Percentiles rank a stretch among this genome's conserved stretches.
Conservation (phyloP, 345 rosid species). For the Arabidopsis arenosa region DNA sequence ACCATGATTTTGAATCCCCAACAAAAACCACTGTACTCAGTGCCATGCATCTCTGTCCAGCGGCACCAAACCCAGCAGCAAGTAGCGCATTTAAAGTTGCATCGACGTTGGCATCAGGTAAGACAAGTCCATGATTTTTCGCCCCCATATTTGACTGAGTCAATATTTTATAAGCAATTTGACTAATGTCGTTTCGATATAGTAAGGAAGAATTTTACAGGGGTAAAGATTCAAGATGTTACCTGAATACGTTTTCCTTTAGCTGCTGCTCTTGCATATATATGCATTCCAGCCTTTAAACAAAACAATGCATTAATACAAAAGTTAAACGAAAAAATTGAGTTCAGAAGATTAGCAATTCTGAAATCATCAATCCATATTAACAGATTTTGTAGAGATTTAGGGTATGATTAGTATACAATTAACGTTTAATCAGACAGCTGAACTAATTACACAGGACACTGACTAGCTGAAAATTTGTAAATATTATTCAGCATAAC, state of each 20-base stretch:
- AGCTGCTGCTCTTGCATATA: conserved; percentile 86
- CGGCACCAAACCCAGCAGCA: conserved; percentile 99
- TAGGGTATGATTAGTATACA: not conserved
- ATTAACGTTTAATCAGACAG: not conserved
- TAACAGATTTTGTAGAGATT: not conserved
- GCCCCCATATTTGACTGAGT: conserved; percentile 97
- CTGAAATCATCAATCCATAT: conserved; percentile 6
- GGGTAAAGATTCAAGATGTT: conserved; percentile 21
- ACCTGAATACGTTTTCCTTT: conserved; percentile 98
- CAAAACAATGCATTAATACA: conserved; percentile 11
- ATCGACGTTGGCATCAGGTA: conserved; percentile 83
- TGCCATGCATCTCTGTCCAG: conserved; percentile 99
- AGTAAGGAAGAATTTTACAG: conserved; percentile 16
- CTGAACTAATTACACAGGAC: conserved; percentile 6
- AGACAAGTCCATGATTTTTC: conserved; percentile 86
- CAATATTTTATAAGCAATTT: conserved; percentile 37
- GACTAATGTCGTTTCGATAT: not conserved
- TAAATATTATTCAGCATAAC: conserved; percentile 7
- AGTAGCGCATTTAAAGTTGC: conserved; percentile 82
- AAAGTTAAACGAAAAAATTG: not conserved
- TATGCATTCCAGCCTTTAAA: conserved; percentile 96
- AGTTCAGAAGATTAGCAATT: conserved; percentile 3
- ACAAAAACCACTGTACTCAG: conserved; percentile 92
- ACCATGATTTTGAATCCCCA: conserved; percentile 81
- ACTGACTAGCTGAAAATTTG: not conserved